Conservation (phyloP, 2,329 filamentous ascomycete species). For the Aspergillus neotritici region DNA sequence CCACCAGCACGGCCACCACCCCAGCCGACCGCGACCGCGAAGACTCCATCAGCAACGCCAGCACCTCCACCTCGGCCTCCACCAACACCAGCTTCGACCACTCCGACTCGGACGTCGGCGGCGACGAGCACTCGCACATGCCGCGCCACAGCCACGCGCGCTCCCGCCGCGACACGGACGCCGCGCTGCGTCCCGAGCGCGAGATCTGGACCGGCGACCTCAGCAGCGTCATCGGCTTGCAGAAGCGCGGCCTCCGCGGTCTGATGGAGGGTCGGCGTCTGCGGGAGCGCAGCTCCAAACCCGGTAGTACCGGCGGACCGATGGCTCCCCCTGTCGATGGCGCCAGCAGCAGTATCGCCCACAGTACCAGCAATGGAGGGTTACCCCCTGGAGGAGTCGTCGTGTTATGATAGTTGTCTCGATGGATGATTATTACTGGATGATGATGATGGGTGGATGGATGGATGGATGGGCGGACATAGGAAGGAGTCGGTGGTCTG, state of each 20-base stretch:
- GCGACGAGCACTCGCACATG: constrained; percentile 15
- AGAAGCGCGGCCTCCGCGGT: constrained; percentile 86
- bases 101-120: constrained; percentile 31
- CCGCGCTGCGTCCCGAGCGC: constrained; percentile 34
- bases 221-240: constrained; percentile 86
- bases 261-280: constrained; percentile 91
- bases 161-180: constrained; percentile 36
- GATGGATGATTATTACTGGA: no score
- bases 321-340: constrained; percentile 1
- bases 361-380: no score
- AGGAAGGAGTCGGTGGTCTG: no score
- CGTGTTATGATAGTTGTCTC: no score
- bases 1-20: constrained; percentile 16
- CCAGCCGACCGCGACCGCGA: constrained; percentile 30
- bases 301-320: constrained; percentile 14
- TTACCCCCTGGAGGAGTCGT: no score
- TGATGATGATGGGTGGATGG: no score
- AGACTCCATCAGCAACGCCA: constrained; percentile 36
- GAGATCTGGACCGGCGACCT: constrained; percentile 69
- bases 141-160: constrained; percentile 36
- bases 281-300: constrained; percentile 59
- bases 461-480: no score
- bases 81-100: constrained; percentile 35
- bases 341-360: neutral
- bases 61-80: constrained; percentile 35